phyloP scores from a whole-genome alignment of 805 yeast genomes.

The Blastobotrys chiropterorum region DNA sequence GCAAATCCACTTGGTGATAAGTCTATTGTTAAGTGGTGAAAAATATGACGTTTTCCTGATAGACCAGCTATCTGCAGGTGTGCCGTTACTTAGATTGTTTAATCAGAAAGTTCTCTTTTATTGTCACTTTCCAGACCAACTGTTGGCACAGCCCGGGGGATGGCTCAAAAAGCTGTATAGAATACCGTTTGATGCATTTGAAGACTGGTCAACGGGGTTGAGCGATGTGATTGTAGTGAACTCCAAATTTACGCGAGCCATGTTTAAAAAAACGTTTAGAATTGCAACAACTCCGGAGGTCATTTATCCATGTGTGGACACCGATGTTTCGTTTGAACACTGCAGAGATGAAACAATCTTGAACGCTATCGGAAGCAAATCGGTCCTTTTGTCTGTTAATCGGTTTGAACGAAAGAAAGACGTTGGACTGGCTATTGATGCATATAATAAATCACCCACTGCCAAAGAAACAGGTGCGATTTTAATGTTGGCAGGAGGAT shows the following conservation, averaged over 20 bases:
- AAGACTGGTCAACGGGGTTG: slow-evolving; percentile 68
- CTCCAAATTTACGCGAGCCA: slow-evolving; percentile 69
- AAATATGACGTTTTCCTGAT: slow-evolving; percentile 69
- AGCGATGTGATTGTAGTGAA: slow-evolving; percentile 84
- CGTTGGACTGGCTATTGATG: slow-evolving; percentile 65
- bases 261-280: slow-evolving; percentile 40
- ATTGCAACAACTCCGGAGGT: slow-evolving; percentile 43
- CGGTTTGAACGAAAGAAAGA: slow-evolving; percentile 86
- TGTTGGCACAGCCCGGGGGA: slow-evolving; percentile 56
- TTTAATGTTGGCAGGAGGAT: slow-evolving; percentile 85
- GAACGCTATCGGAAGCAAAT: slow-evolving; percentile 18
- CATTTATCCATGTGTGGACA: slow-evolving; percentile 74
- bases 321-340: slow-evolving; percentile 19
- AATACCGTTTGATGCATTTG: slow-evolving; percentile 75
- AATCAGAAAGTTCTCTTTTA: slow-evolving; percentile 60
- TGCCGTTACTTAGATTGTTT: slow-evolving; percentile 55
- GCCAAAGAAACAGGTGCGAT: slow-evolving; percentile 30
- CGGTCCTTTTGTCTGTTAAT: slow-evolving; percentile 67
- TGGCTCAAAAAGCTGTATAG: slow-evolving; percentile 61
- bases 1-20: slow-evolving; percentile 58
- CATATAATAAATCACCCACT: slow-evolving; percentile 36
- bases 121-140: slow-evolving; percentile 94
- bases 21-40: slow-evolving; percentile 38
- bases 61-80: slow-evolving; percentile 81
- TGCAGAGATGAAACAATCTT: not conserved